Base-by-base conservation (phyloP, 768 basidiomycete genomes). In the Naematelia aurantialba region DNA sequence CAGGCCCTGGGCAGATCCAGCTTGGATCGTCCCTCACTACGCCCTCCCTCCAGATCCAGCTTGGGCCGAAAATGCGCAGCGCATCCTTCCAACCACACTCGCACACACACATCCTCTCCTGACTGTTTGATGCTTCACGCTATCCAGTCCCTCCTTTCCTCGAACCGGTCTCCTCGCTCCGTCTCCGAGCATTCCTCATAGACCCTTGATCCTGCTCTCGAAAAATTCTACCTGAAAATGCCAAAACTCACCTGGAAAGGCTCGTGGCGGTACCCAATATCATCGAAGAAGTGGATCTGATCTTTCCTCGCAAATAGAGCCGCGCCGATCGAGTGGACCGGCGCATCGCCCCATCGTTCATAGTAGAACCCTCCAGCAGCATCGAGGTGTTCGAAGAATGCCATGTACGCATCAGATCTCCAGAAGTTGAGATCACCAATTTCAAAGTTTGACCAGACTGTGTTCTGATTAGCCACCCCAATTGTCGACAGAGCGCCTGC, bases 361-460 rank as follows among this genome's bases (percentile, higher is more conserved):
- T 91, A 91, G 75, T 91, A 92, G 75, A 92, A 91, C 14, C 91
- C 91, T 55, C 91, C 91, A 45, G 81, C 81, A 55, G 82, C 70
- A 55, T 94, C 91, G 19, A 94, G 80, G 74, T 83, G 84, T 45
- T 91, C 86, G 65, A 93, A 94, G 80, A 85, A 94, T 65, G 87
- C 84, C 58, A 79, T 80, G 73, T 96, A 96, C 2, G 86, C 85
- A 60, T 91, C 86, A 13, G 85, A 79, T 66, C 91, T 81, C 89
- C 89, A 92, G 60, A 93, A 83, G 60, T 89, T 85, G 60, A 93
- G 81, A 68, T 85, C 44, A 60, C 67, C 91, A 59, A 96, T 94
- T 75, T 94, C 91, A 68, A 94, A 94, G 76, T 92, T 96, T 66
- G 86, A 89, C 90, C 90, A 92, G 80, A 89, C 89, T 89, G 50